Conservation (phyloP, 768 basidiomycete genomes). For the Suillus bovinus region DNA sequence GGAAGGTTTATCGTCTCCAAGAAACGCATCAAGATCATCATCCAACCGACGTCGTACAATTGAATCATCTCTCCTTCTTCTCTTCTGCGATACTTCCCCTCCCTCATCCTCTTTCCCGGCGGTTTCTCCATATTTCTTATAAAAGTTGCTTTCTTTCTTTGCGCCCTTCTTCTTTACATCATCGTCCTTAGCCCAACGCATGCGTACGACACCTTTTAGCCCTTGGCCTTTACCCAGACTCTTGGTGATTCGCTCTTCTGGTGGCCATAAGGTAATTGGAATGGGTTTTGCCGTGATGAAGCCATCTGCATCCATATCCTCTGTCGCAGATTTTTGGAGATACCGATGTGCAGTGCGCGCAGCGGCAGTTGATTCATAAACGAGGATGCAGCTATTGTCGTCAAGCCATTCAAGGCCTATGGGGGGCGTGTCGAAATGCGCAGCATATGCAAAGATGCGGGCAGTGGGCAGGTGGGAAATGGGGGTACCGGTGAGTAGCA, state of each 20-base stretch:
- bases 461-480: slow-evolving; percentile 75
- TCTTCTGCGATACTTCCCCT: slow-evolving; percentile 33
- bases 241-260: slow-evolving; percentile 73
- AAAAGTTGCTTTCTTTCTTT: slow-evolving; percentile 72
- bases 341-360: slow-evolving; percentile 53
- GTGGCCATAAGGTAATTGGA: slow-evolving; percentile 75
- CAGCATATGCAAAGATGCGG: slow-evolving; percentile 79
- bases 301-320: slow-evolving; percentile 54
- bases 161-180: slow-evolving; percentile 83
- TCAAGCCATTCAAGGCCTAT: slow-evolving; percentile 88
- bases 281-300: slow-evolving; percentile 66
- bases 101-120: slow-evolving; percentile 62
- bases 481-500: slow-evolving; percentile 71
- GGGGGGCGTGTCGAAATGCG: slow-evolving; percentile 73
- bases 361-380: slow-evolving; percentile 57
- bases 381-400: slow-evolving; percentile 78
- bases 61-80: slow-evolving; percentile 36
- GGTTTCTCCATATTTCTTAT: slow-evolving; percentile 65
- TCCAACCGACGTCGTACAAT: slow-evolving; percentile 50
- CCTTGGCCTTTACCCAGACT: slow-evolving; percentile 72
- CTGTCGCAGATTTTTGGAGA: slow-evolving; percentile 52
- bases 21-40: slow-evolving; percentile 69
- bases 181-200: slow-evolving; percentile 73
- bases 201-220: slow-evolving; percentile 61
- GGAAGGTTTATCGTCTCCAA: slow-evolving; percentile 55